Base-by-base conservation (phyloP, 2,329 filamentous ascomycete species). In the Neofusicoccum laricinum region DNA sequence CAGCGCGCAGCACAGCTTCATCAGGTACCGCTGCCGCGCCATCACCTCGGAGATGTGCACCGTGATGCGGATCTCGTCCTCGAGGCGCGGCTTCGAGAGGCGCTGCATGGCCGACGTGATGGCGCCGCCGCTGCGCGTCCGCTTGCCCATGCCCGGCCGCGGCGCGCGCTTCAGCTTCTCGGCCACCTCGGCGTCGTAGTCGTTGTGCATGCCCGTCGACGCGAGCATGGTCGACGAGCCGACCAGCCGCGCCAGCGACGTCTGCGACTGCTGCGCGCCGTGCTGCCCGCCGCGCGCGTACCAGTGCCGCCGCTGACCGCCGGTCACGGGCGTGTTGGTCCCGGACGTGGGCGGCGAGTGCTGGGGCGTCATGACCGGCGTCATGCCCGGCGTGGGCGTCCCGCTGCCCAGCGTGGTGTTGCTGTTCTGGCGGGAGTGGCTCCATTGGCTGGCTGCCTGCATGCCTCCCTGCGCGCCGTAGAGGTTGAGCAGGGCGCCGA, bases 1-100 rank as follows among this genome's bases (percentile, higher is more conserved):
- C 65, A 97, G 80, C 1, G 91, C 91, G 45, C 88, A 87, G 74
- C 93, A 97, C 43, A 97, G 85, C 74, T 91, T 92, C 63, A 93
- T 84, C 12, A 97, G 83, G 73, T 96, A 97, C 63, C 87, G 86
- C 70, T 97, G 93, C 2, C 93, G 86, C 40, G 88, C 88, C 19
- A 97, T 84, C 15, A 90, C 93, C 65, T 86, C 84, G 12, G 85
- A 85, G 66, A 89, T 84, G 71, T 88, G 85, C 3, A 86, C 80
- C 2, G 84, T 86, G 68, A 88, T 86, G 64, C 81, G 80, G 48
- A 85, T 82, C 66, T 87, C 82, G 15, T 86, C 80, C 61, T 81
- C 80, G 4, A 77, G 71, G 58, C 73, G 75, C 4, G 75, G 66
- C 65, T 75, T 77, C 40, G 74, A 74, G 45, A 77, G 67, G 12